Evolutionary conservation across 1,139 yeast genomes (phyloP), one percentile per base, ranked within the genome.

Genomic region (Arxiozyma slooffiae): DNA sequence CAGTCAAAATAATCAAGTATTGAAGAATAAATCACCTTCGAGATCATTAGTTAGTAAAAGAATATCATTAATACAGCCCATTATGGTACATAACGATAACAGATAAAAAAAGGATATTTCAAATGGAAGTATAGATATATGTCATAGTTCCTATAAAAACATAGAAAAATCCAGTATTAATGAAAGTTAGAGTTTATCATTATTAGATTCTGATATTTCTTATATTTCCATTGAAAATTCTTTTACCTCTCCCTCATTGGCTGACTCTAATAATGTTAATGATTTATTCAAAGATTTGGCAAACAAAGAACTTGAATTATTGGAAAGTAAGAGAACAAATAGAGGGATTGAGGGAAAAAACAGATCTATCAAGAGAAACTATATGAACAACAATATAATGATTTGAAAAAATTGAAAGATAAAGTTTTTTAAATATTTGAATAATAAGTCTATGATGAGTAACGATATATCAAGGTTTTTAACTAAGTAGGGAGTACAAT

Each of bases 281-380:
- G 41, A 43, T 16, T 40, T 52, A 20, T 46, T 54, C 14, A 54
- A 52, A 41, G 55, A 53, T 36, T 52, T 67, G 38, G 70, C 70
- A 4, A 59, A 56, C 46, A 65, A 64, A 50, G 70, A 67, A 46
- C 53, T 62, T 14, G 66, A 64, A 44, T 48, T 67, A 36, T 51
- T 67, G 46, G 69, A 66, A 42, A 57, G 64, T 17, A 66, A 65
- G 49, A 62, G 58, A 45, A 58, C n/a, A 59, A 30, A 57, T 67
- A 30, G 68, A 67, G 40, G 69, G 64, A 21, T 41, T 65, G 40
- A 63, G 57, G 47, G n/a, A 61, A 54, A 39, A 58, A 60, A 37
- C 45, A 64, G 22, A 41, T 47, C 6, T 30, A 50, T 6, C 66
- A 64, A 44, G 68, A 67, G 41, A 50, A 56, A 22, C 44, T 56